Conservation (phyloP, 495 filamentous ascomycete species). For the Aspergillus funiculosus region DNA sequence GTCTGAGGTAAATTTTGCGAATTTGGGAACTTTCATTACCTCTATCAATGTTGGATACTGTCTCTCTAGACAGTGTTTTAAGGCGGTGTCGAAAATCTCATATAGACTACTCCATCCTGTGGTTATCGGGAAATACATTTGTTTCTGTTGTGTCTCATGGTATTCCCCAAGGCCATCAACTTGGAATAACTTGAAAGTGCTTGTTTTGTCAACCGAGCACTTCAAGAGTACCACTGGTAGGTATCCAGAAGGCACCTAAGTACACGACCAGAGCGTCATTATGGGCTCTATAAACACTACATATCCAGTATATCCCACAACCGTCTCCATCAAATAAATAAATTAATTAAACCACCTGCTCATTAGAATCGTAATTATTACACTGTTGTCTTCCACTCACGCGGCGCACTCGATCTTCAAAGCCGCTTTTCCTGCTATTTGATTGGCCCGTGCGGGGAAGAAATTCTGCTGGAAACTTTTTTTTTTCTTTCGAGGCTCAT, state of each 20-base stretch:
- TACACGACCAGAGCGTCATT: no score
- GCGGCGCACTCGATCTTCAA: neutral
- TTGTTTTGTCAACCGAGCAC: no score
- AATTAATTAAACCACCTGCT: neutral
- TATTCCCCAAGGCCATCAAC: no score
- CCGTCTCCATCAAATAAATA: no score
- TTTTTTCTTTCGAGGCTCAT: conserved; percentile 11
- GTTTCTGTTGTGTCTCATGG: no score
- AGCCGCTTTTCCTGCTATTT: conserved; percentile 12
- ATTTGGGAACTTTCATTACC: conserved; percentile 2
- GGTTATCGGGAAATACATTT: neutral
- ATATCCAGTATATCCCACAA: no score
- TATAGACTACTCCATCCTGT: conserved; percentile 1
- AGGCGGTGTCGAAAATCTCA: conserved; percentile 1
- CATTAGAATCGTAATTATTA: neutral
- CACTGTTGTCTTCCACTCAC: no score
- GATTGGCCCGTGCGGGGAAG: conserved; percentile 38
- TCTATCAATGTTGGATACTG: neutral
- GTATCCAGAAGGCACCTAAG: no score
- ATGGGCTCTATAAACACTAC: no score
- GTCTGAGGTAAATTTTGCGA: conserved; percentile 37
- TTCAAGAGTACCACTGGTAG: no score
- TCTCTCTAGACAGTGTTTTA: neutral
- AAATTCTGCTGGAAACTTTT: conserved; percentile 30
- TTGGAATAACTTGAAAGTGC: no score